Conservation (phyloP, 768 basidiomycete genomes). For the Trametes villosa region DNA sequence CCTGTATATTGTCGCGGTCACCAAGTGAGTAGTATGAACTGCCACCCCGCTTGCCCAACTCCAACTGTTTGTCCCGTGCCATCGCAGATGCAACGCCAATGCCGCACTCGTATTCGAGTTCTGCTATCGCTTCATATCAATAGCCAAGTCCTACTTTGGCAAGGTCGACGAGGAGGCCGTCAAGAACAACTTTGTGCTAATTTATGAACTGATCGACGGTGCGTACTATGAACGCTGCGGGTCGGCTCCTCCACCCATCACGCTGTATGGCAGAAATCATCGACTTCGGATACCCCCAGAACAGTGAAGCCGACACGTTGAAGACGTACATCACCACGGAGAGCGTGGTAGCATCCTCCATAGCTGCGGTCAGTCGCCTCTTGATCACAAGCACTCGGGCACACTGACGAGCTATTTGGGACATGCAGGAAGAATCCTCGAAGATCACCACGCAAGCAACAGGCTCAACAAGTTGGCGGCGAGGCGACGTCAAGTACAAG, state of each 20-base stretch:
- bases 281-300: constrained; percentile 99
- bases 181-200: constrained; percentile 98
- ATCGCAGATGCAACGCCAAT: constrained; percentile 86
- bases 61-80: neutral
- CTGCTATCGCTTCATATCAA: constrained; percentile 94
- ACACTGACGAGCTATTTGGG: neutral
- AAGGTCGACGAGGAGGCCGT: constrained; percentile 98
- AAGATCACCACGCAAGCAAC: constrained; percentile 98
- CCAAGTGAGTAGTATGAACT: constrained; percentile 91
- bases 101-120: constrained; percentile 98
- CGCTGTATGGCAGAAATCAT: constrained; percentile 71
- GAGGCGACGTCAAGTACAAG: constrained; percentile 96
- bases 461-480: constrained; percentile 93
- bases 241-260: neutral
- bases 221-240: constrained; percentile 26
- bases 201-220: constrained; percentile 99
- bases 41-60: neutral
- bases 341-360: constrained; percentile 85
- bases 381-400: neutral
- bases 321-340: constrained; percentile 99
- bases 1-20: constrained; percentile 93
- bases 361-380: constrained; percentile 67
- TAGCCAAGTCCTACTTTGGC: constrained; percentile 95
- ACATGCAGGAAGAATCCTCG: constrained; percentile 85
- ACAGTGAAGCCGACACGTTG: constrained; percentile 96